Conservation (phyloP, 179 eudicot species). For the Beta corolliflora region DNA sequence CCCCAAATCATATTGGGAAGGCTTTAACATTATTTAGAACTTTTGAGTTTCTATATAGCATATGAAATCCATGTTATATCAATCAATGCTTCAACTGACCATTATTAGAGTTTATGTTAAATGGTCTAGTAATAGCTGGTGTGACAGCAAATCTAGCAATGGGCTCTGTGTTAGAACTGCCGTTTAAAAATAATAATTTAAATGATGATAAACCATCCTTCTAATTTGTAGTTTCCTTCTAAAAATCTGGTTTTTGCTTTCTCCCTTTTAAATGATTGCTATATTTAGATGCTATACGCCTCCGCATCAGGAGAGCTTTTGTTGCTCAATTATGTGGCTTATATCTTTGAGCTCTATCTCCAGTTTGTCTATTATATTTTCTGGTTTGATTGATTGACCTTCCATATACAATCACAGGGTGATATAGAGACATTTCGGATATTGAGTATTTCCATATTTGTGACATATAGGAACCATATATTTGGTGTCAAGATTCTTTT, state of each 20-base stretch:
- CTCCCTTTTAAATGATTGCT: neutral
- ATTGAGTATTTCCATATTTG: neutral
- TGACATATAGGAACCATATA: neutral
- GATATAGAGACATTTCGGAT: neutral
- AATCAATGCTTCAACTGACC: neutral
- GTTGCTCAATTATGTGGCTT: neutral
- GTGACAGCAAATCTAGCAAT: neutral
- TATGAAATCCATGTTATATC: neutral
- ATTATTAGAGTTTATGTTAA: neutral
- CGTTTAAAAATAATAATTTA: too few species aligned
- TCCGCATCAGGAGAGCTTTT: neutral
- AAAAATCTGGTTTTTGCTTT: too few species aligned
- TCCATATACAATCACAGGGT: neutral
- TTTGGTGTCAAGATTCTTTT: too few species aligned
- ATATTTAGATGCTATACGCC: neutral
- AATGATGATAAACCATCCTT: neutral
- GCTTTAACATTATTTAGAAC: neutral
- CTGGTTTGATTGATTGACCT: neutral
- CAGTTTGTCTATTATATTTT: neutral
- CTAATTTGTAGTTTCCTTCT: neutral
- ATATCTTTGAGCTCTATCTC: neutral
- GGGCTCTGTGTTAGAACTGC: neutral
- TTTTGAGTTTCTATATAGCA: neutral
- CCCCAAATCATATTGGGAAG: too few species aligned
- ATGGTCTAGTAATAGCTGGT: neutral